These are phyloP conservation scores for Yamadazyma sp. DNA, from an alignment of 1,139 yeast species.

Conservation along the genomic window DNA sequence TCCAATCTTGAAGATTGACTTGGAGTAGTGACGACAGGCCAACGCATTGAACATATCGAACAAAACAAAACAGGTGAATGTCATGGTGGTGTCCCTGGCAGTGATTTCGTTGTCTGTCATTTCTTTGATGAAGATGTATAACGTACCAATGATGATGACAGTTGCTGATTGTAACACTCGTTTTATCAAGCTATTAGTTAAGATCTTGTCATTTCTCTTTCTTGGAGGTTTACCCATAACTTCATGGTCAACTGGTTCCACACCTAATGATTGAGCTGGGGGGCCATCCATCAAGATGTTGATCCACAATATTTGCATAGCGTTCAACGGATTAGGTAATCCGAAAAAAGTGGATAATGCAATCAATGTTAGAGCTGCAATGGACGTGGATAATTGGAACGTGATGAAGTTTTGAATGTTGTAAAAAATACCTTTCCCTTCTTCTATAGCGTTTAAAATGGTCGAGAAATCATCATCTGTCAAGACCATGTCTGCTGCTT, in stretches of 20 bases:
- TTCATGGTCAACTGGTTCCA: slow-evolving; percentile 93
- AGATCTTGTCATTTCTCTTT: slow-evolving; percentile 75
- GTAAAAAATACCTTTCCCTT: slow-evolving; percentile 94
- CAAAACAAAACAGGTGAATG: slow-evolving; percentile 92
- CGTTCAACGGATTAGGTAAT: slow-evolving; percentile 93
- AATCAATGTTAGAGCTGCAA: slow-evolving; percentile 88
- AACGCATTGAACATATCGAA: slow-evolving; percentile 96
- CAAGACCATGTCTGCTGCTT: slow-evolving; percentile 96
- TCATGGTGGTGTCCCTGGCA: slow-evolving; percentile 97
- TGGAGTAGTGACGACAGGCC: slow-evolving; percentile 83
- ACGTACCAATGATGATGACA: slow-evolving; percentile 74
- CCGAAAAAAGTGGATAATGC: slow-evolving; percentile 86
- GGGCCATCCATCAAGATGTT: slow-evolving; percentile 99
- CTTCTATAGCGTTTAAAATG: slow-evolving; percentile 87
- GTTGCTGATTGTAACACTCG: slow-evolving; percentile 75
- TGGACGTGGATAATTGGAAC: slow-evolving; percentile 91
- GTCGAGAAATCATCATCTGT: slow-evolving; percentile 97
- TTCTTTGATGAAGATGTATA: slow-evolving; percentile 80
- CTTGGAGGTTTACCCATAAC: slow-evolving; percentile 96
- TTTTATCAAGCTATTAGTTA: slow-evolving; percentile 65
- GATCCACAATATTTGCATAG: slow-evolving; percentile 98
- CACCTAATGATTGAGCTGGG: slow-evolving; percentile 96
- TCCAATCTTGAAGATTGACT: slow-evolving; percentile 80
- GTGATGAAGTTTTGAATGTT: slow-evolving; percentile 93
- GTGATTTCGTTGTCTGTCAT: slow-evolving; percentile 82